Conservation (phyloP, 2,329 filamentous ascomycete genomes). For the Huntiella abstrusa region DNA sequence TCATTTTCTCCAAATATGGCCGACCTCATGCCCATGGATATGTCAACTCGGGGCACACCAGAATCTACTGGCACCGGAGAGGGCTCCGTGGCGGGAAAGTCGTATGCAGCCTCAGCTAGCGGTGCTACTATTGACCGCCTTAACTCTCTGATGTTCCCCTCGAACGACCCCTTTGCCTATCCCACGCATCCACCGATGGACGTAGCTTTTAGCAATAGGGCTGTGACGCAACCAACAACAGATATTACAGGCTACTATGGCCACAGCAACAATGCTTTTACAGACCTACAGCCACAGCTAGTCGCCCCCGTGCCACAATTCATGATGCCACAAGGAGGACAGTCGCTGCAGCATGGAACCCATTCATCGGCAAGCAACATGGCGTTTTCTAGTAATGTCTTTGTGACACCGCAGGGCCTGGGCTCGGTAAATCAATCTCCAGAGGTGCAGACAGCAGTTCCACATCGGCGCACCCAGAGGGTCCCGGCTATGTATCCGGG, state of each 20-base stretch:
- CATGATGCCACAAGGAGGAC: constrained; percentile 34
- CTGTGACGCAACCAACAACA: constrained; percentile 19
- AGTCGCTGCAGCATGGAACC: background rate
- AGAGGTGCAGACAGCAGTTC: background rate
- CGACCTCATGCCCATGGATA: constrained; percentile 27
- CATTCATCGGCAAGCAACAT: background rate
- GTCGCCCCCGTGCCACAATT: constrained; percentile 47
- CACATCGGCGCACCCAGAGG: constrained; percentile 5
- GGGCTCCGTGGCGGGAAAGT: constrained; percentile 1
- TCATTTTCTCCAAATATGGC: constrained; percentile 18
- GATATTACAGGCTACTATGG: constrained; percentile 18
- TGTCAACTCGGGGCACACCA: constrained; percentile 24
- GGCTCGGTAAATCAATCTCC: background rate
- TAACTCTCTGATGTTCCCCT: constrained; percentile 64
- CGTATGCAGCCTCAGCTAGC: constrained; percentile 5
- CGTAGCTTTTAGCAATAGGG: constrained; percentile 17
- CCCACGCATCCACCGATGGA: constrained; percentile 57
- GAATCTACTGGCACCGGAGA: constrained; percentile 25
- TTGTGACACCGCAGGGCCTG: background rate
- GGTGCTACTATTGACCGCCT: constrained; percentile 18
- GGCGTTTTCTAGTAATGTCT: constrained; percentile 3
- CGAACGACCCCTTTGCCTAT: constrained; percentile 60
- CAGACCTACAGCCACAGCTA: constrained; percentile 55
- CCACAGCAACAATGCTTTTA: constrained; percentile 20
- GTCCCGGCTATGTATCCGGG: constrained; percentile 27